A percentile compares a stretch with the other conserved stretches of the same genome.
phyloP scores from a whole-genome alignment of 2,329 filamentous ascomycete genomes.

The Cercospora sesami region DNA sequence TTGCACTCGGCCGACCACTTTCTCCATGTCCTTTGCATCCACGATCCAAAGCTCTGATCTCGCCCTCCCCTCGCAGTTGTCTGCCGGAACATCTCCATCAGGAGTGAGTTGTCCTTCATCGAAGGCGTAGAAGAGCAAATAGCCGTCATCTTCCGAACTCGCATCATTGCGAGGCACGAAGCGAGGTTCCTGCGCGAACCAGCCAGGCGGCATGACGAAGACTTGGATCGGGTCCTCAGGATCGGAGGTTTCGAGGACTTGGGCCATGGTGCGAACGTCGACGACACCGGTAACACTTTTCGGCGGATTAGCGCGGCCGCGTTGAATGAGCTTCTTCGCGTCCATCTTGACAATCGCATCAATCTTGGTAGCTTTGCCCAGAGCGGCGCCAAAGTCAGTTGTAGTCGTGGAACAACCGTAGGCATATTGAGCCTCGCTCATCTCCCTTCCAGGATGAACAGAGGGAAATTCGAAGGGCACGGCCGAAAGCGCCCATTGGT shows the following conservation, averaged over 20 bases:
- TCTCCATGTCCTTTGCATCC: constrained; percentile 62
- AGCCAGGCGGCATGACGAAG: constrained; percentile 61
- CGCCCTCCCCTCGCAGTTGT: constrained; percentile 38
- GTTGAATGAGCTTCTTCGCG: constrained; percentile 53
- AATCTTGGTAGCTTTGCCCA: constrained; percentile 67
- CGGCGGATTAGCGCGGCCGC: constrained; percentile 46
- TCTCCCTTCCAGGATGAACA: constrained; percentile 55
- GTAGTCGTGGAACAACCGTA: constrained; percentile 66
- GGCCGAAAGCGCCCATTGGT: constrained; percentile 65
- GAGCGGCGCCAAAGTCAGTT: constrained; percentile 58
- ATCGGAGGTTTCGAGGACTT: constrained; percentile 53
- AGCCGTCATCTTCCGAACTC: constrained; percentile 64
- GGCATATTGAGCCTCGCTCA: constrained; percentile 60
- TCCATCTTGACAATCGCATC: constrained; percentile 66
- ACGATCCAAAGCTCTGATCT: constrained; percentile 68
- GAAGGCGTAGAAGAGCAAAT: constrained; percentile 68
- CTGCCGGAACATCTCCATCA: constrained; percentile 33
- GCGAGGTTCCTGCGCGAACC: constrained; percentile 66
- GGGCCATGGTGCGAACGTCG: constrained; percentile 56
- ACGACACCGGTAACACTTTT: constrained; percentile 60
- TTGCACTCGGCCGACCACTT: constrained; percentile 58
- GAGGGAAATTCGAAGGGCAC: constrained; percentile 70
- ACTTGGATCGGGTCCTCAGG: constrained; percentile 54
- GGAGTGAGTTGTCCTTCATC: constrained; percentile 62
- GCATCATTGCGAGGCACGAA: constrained; percentile 67